Percentiles rank a stretch among this genome's conserved stretches.
These are phyloP conservation scores for Blastocystis sp. DNA, from an alignment of 352 stramenopile genomes.

Conservation along the genomic window DNA sequence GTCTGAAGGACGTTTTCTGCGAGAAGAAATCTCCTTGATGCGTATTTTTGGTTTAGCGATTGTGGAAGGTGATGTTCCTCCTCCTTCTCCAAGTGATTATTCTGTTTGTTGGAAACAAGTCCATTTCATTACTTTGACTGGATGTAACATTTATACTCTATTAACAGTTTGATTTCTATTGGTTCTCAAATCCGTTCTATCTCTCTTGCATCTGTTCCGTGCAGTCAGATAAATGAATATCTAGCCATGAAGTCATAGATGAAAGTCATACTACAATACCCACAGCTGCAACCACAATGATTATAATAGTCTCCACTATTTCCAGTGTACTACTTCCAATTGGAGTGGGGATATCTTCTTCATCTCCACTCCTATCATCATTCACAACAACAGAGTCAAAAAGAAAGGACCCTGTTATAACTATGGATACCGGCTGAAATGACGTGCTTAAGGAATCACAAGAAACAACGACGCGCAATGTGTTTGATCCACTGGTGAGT, in stretches of 20 bases:
- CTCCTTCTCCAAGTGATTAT: not conserved
- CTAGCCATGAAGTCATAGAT: too few species aligned
- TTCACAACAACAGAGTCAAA: not conserved
- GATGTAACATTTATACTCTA: too few species aligned
- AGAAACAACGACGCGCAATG: not conserved
- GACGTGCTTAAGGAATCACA: not conserved
- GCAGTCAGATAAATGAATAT: too few species aligned
- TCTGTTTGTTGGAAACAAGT: not conserved
- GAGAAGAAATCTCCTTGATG: not conserved
- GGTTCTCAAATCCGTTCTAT: too few species aligned
- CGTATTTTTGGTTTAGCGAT: not conserved
- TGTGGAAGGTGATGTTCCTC: not conserved
- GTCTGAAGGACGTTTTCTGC: not conserved
- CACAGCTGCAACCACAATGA: too few species aligned
- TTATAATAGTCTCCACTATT: too few species aligned
- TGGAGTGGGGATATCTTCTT: too few species aligned
- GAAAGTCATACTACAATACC: too few species aligned
- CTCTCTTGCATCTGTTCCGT: too few species aligned
- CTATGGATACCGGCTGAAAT: not conserved
- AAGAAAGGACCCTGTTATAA: not conserved
- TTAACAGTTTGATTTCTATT: too few species aligned
- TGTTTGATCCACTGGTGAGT: not conserved
- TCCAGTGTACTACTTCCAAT: too few species aligned
- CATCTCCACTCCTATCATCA: constrained; percentile 1
- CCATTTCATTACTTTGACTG: too few species aligned